A percentile compares a stretch with the other conserved stretches of the same genome.
Evolutionary conservation across 768 basidiomycete species (phyloP).

Genomic region (Suillus lakei): DNA sequence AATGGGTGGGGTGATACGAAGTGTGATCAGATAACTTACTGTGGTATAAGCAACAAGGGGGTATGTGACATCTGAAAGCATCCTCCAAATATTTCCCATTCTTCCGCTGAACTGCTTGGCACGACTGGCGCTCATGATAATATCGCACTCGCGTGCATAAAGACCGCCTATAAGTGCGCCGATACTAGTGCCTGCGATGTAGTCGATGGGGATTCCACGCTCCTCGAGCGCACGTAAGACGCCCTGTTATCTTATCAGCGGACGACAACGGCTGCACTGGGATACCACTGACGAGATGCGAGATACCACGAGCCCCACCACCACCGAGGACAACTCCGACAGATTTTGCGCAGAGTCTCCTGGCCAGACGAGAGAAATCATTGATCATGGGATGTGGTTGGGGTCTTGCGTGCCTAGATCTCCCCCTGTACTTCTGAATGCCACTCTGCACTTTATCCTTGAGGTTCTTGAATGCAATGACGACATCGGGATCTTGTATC

Average conservation of each 20-base stretch:
- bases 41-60: slow-evolving; percentile 80
- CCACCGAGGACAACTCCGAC: slow-evolving; percentile 96
- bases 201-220: slow-evolving; percentile 90
- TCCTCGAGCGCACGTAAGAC: slow-evolving; percentile 92
- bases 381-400: slow-evolving; percentile 82
- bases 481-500: slow-evolving; percentile 86
- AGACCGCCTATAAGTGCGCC: slow-evolving; percentile 92
- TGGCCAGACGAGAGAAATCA: slow-evolving; percentile 91
- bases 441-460: slow-evolving; percentile 90
- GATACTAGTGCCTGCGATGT: slow-evolving; percentile 93
- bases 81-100: slow-evolving; percentile 94
- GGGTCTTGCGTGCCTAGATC: slow-evolving; percentile 61
- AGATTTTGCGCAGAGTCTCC: slow-evolving; percentile 89
- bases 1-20: slow-evolving; percentile 3
- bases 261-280: slow-evolving; percentile 9
- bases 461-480: slow-evolving; percentile 88
- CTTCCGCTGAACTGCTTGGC: slow-evolving; percentile 91
- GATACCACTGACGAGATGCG: slow-evolving; percentile 59
- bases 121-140: slow-evolving; percentile 82
- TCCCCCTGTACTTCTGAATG: slow-evolving; percentile 85
- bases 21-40: slow-evolving; percentile 38
- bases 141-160: slow-evolving; percentile 92
- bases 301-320: slow-evolving; percentile 93
- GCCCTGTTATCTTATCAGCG: slow-evolving; percentile 56
- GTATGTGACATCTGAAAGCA: slow-evolving; percentile 89